Conservation (phyloP, 139 green algal genomes). For the Prasinococcaceae sp. region DNA sequence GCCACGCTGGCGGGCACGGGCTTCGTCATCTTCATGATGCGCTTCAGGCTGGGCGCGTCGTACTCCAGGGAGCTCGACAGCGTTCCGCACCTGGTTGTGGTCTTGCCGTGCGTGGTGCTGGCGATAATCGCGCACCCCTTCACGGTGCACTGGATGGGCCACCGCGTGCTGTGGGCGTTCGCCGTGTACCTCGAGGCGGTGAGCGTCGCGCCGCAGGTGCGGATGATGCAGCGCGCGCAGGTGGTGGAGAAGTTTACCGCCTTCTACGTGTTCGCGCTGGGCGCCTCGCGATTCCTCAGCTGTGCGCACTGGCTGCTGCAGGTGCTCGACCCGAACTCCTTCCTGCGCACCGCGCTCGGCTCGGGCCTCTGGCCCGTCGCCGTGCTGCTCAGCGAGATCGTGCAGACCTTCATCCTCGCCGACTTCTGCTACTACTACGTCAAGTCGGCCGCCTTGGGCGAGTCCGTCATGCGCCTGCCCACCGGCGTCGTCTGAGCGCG, state of each 20-base stretch:
- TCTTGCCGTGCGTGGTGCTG: conserved; percentile 57
- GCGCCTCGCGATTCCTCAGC: conserved; percentile 85
- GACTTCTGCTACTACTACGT: conserved; percentile 99
- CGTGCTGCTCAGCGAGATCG: conserved; percentile 89
- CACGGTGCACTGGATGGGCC: conserved; percentile 58
- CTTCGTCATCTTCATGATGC: conserved; percentile 75
- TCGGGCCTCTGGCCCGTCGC: conserved; percentile 86
- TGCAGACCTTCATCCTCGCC: conserved; percentile 95
- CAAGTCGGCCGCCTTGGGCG: conserved; percentile 75
- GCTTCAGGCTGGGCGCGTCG: conserved; percentile 42
- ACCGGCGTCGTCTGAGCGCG: conserved; percentile 66
- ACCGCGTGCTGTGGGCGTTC: conserved; percentile 77
- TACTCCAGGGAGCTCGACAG: conserved; percentile 80
- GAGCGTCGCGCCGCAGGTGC: conserved; percentile 86
- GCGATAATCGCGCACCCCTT: conserved; percentile 72
- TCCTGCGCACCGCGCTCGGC: conserved; percentile 67
- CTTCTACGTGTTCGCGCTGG: conserved; percentile 96
- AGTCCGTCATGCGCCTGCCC: conserved; percentile 73
- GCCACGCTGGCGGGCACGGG: conserved; percentile 69
- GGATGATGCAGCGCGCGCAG: conserved; percentile 88
- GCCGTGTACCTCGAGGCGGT: conserved; percentile 96
- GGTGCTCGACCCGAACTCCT: conserved; percentile 78
- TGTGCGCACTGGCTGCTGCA: conserved; percentile 97
- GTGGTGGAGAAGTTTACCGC: conserved; percentile 94
- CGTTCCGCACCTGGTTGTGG: conserved; percentile 26